Conservation (phyloP, 2,329 filamentous ascomycete species). For the Colletotrichum lini region DNA sequence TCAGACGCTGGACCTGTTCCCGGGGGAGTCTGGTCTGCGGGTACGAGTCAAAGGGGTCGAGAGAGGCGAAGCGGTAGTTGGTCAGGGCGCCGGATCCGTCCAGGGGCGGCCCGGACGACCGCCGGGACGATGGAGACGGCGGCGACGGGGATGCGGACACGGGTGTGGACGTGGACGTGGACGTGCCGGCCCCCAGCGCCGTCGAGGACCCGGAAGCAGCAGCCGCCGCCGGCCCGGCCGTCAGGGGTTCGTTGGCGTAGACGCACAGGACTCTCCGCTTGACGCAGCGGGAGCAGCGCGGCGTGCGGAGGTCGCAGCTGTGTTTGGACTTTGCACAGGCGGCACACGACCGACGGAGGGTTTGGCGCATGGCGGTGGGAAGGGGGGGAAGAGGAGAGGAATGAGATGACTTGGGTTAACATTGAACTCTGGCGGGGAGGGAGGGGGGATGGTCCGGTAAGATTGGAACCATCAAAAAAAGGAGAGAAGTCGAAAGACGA, state of each 20-base stretch:
- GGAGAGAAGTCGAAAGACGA: background rate
- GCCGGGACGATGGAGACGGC: background rate
- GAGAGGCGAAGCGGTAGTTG: slow-evolving; percentile 51
- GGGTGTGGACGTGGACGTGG: too few relatives aligned
- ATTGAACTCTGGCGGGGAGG: background rate
- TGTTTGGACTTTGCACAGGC: slow-evolving; percentile 70
- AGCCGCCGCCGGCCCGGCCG: slow-evolving; percentile 43
- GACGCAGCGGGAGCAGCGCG: slow-evolving; percentile 68
- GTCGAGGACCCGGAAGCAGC: background rate
- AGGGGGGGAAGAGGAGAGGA: too few relatives aligned
- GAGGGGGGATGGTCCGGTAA: background rate
- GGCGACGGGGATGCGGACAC: background rate
- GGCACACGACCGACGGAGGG: slow-evolving; percentile 70
- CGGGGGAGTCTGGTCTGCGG: slow-evolving; percentile 66
- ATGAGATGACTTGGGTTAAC: slow-evolving; percentile 8
- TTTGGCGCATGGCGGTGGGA: slow-evolving; percentile 61
- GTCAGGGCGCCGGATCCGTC: slow-evolving; percentile 42
- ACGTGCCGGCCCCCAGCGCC: slow-evolving; percentile 7
- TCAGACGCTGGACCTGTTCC: slow-evolving; percentile 67
- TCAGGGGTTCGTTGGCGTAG: slow-evolving; percentile 69
- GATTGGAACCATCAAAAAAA: background rate
- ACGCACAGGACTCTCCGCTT: slow-evolving; percentile 63
- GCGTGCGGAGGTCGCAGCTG: slow-evolving; percentile 68
- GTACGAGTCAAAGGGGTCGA: slow-evolving; percentile 72
- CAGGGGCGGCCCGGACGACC: slow-evolving; percentile 1